Conservation (phyloP, 2,329 filamentous ascomycete species). For the Fusarium redolens region DNA sequence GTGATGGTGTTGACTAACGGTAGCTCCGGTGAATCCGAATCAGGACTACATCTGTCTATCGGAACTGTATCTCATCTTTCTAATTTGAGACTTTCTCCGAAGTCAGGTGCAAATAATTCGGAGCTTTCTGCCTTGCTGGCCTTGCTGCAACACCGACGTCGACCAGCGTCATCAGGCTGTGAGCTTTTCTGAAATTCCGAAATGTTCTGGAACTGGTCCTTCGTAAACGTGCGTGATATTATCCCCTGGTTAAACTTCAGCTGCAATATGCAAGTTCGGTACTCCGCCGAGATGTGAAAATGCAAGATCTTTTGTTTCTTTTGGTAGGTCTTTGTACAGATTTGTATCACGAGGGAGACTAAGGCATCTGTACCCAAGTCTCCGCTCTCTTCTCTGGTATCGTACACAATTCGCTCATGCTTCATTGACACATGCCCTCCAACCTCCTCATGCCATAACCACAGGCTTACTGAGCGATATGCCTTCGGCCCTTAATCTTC, state of each 20-base stretch:
- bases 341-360: conserved; percentile 29
- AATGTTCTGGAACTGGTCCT: not conserved
- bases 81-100: conserved; percentile 27
- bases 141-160: conserved; percentile 13
- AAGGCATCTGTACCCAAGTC: conserved; percentile 1
- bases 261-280: conserved; percentile 14
- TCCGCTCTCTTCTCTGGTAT: conserved; percentile 33
- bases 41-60: conserved; percentile 12
- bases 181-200: not conserved
- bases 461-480: conserved; percentile 43
- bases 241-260: conserved; percentile 4
- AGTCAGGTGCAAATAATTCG: conserved; percentile 9
- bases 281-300: conserved; percentile 1
- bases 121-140: not conserved
- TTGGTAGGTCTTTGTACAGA: conserved; percentile 37
- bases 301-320: conserved; percentile 22
- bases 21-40: conserved; percentile 19
- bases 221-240: conserved; percentile 12
- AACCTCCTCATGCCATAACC: not conserved
- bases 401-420: conserved; percentile 35
- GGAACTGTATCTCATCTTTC: conserved; percentile 14
- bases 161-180: conserved; percentile 6
- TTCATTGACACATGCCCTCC: conserved; percentile 11
- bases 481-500: conserved; percentile 63
- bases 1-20: conserved; percentile 30